Conservation (phyloP, 169 alveolate species). For the Amoebophrya sp. region DNA sequence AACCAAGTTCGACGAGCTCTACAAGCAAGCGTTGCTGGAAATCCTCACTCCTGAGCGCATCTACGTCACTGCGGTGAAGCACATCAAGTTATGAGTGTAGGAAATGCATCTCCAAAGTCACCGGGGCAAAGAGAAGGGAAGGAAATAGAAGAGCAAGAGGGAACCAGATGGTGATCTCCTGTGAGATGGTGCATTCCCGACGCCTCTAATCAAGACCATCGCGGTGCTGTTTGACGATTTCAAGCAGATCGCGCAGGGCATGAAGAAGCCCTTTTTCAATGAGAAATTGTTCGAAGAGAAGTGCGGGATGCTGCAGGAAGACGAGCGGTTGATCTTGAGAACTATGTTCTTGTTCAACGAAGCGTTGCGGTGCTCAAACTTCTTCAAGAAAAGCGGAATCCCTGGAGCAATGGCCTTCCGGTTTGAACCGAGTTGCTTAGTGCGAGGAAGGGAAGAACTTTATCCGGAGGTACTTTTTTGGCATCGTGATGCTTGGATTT, state of each 20-base stretch:
- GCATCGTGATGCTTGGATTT: slow-evolving; percentile 32
- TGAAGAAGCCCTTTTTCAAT: not conserved
- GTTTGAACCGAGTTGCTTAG: not conserved
- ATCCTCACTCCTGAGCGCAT: slow-evolving; percentile 40
- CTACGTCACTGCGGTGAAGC: slow-evolving; percentile 26
- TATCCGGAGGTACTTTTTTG: slow-evolving; percentile 51
- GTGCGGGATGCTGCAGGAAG: not conserved
- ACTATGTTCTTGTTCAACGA: slow-evolving; percentile 41
- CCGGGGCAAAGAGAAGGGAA: too few species aligned
- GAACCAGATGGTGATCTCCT: slow-evolving; percentile 19
- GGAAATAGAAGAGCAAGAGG: too few species aligned
- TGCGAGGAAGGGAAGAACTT: not conserved
- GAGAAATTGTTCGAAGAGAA: not conserved
- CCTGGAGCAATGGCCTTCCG: slow-evolving; percentile 44
- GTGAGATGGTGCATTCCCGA: slow-evolving; percentile 3
- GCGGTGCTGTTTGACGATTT: slow-evolving; percentile 26
- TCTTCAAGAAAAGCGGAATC: slow-evolving; percentile 42
- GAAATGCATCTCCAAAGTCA: too few species aligned
- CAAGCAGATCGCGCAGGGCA: not conserved
- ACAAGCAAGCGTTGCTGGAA: slow-evolving; percentile 42
- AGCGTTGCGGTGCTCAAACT: slow-evolving; percentile 40
- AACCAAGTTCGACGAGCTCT: slow-evolving; percentile 38
- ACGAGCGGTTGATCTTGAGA: slow-evolving; percentile 1
- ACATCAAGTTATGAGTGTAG: too few species aligned
- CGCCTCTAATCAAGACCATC: slow-evolving; percentile 29